A percentile compares a stretch with the other conserved stretches of the same genome.
These are phyloP conservation scores for Fraxinus baroniana DNA, from an alignment of 305 asterid species.

Conservation along the genomic window DNA sequence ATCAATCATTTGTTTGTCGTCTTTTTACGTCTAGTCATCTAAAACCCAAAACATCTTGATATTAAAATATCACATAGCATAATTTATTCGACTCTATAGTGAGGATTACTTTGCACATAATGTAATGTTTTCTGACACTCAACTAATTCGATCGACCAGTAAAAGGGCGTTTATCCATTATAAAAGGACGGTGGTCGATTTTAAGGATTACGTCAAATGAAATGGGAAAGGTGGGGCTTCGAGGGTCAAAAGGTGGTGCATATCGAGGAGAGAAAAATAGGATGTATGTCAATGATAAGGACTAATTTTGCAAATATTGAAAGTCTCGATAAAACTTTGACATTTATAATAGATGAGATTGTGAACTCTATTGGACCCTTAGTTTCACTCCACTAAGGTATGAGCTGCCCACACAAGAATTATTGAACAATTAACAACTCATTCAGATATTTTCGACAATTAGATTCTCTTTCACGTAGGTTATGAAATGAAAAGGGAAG, in stretches of 20 bases:
- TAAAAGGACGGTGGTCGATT: neutral
- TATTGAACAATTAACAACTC: neutral
- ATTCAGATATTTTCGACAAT: neutral
- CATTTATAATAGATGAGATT: neutral
- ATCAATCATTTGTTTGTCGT: too few relatives aligned
- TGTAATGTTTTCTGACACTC: neutral
- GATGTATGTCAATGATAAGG: neutral
- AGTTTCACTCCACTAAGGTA: neutral
- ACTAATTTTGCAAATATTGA: neutral
- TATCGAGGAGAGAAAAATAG: neutral
- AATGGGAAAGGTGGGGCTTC: neutral
- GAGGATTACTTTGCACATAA: neutral
- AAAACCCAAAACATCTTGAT: too few relatives aligned
- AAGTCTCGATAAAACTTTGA: neutral
- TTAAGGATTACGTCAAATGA: neutral
- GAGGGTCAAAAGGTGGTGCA: neutral
- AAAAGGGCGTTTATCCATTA: neutral
- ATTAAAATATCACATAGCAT: neutral
- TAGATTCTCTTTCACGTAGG: neutral
- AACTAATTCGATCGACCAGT: neutral
- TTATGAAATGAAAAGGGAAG: neutral
- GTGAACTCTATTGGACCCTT: neutral
- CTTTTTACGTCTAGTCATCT: too few relatives aligned
- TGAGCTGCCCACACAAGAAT: neutral
- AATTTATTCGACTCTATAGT: neutral